Base-by-base conservation (phyloP, 768 basidiomycete species). In the Sporobolomyces roseus region DNA sequence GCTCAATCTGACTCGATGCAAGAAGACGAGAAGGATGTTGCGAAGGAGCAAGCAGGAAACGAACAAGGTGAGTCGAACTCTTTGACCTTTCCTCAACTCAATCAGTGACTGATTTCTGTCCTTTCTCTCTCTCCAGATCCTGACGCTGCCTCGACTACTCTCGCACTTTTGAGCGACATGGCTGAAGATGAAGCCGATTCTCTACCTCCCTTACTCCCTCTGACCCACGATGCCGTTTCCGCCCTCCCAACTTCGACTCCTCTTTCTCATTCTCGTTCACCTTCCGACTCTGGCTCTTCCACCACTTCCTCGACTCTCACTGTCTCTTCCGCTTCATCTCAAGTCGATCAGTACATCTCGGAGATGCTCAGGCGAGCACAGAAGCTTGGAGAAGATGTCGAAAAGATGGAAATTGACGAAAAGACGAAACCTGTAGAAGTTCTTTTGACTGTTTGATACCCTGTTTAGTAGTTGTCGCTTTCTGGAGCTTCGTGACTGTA, bases 291-390 rank as follows among this genome's bases (percentile, higher is more conserved):
- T 21, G 59, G 45, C 52, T 53, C 52, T 10, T 41, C 59, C 25
- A 36, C 65, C 0, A 53, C 52, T 30, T 60, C 65, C 3, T 66
- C 65, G 59, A 66, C 59, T 23, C 12, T 29, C 14, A 46, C 65
- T 2, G 27, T 41, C 53, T 55, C 45, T 0, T 66, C 65, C 19
- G n/a, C 30, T 17, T 48, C 52, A 2, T 46, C 49, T 6, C 35
- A 36, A 25, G 23, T 66, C 51, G 45, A 66, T 16, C 12, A 10
- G 25, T 61, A 61, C 45, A 48, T 66, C 36, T 14, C 19, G 3
- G 60, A 66, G 45, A 52, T 66, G 60, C 33, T 66, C 1, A 25
- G 27, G 8, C 43, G 52, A n/a, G 65, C 65, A 1, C 29, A 33
- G 12, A 60, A 60, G 45, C 58, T 60, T 19, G 45, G 45, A 25